phyloP scores from a whole-genome alignment of 768 basidiomycete species.

The Sistotremastrum suecicum region DNA sequence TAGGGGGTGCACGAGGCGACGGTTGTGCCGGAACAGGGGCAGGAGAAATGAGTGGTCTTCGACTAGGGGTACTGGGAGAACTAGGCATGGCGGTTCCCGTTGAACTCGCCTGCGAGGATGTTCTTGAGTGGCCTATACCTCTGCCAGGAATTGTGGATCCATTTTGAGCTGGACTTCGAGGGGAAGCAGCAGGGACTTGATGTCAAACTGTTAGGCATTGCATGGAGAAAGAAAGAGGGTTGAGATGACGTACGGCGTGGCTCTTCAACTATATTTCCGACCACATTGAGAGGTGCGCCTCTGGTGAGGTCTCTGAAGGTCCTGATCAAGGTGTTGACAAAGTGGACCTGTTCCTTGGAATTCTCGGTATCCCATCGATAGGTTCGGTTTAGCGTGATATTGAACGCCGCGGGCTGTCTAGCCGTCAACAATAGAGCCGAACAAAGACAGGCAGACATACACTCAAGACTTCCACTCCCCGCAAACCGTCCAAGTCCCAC shows the following conservation, averaged over 20 bases:
- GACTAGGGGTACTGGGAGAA: too few relatives aligned
- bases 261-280: conserved; percentile 33
- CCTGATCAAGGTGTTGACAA: conserved; percentile 52
- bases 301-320: conserved; percentile 29
- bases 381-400: conserved; percentile 75
- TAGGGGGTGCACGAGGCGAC: too few relatives aligned
- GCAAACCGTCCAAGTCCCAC: conserved; percentile 77
- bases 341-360: conserved; percentile 52
- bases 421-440: conserved; percentile 7
- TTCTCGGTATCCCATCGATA: conserved; percentile 86
- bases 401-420: conserved; percentile 30
- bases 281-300: conserved; percentile 33
- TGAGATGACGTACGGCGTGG: conserved; percentile 20
- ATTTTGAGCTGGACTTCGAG: too few relatives aligned
- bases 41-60: too few relatives aligned
- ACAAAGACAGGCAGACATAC: conserved; percentile 31
- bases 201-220: too few relatives aligned
- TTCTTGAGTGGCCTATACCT: too few relatives aligned
- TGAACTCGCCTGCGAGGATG: too few relatives aligned
- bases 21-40: too few relatives aligned
- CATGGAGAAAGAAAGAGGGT: conserved; percentile 7
- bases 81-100: too few relatives aligned
- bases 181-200: too few relatives aligned
- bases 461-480: conserved; percentile 58
- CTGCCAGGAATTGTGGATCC: too few relatives aligned